Evolutionary conservation across 441 rosid genomes (phyloP), one percentile per base, ranked within the genome.

Genomic region (Aquilaria agallochum): DNA sequence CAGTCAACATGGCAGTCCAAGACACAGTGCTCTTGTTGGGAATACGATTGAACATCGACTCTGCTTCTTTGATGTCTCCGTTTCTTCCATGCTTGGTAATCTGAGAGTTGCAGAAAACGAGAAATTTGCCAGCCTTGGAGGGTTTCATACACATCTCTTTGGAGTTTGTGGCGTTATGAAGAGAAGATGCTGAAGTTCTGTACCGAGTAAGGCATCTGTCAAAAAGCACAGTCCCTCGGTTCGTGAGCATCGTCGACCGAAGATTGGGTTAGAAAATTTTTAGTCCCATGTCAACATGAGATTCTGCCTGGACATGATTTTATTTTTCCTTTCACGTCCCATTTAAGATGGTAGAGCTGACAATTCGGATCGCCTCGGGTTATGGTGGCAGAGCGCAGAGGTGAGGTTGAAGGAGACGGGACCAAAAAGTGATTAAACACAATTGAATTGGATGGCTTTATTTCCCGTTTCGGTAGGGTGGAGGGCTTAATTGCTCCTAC

Each of bases 1-100:
- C 95, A 0, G 95, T 75, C 44, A 90, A 77, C 89, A 90, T 83
- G 13, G 90, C 91, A n/a, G 89, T 90, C 81, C 89, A 80, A 15
- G 95, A 80, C 31, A 90, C 74, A 5, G 79, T 64, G 54, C 15
- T 87, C 74, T 78, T 87, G 55, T 63, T 59, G 1, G 86, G 72
- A 90, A 83, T 83, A 3, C 82, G 71, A 30, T 58, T 73, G 68
- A 87, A 87, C 14, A 83, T 69, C 10, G 80, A 71, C 56, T 87
- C 96, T 0, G 90, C 82, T 64, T 72, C 80, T 66, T 70, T 56
- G 48, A 83, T 61, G 36, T 78, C 70, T 5, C 89, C 86, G 5
- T 74, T 74, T 66, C 78, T 75, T 2, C 87, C 89, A 60, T 82
- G 74, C 68, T 76, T 69, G 5, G 86, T 78, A 60, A 90, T 90